Evolutionary conservation across 108 stramenopile species (phyloP).

Genomic region (Cyclotella sp.): DNA sequence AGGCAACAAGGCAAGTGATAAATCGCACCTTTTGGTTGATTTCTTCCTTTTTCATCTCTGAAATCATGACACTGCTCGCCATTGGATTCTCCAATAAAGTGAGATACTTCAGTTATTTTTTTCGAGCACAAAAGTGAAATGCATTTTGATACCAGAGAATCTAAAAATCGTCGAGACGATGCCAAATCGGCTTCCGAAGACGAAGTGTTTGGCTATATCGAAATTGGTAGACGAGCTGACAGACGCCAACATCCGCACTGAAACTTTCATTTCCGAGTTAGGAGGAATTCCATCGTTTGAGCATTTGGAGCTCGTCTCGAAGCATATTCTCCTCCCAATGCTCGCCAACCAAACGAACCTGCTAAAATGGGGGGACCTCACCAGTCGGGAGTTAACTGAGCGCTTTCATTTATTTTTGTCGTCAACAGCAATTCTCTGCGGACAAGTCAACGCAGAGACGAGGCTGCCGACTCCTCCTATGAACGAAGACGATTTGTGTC

Average conservation of each 20-base stretch:
- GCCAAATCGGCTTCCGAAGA: slow-evolving; percentile 59
- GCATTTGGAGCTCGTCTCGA: slow-evolving; percentile 83
- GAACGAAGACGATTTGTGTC: slow-evolving; percentile 41
- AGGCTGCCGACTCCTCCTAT: slow-evolving; percentile 87
- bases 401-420: slow-evolving; percentile 83
- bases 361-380: slow-evolving; percentile 85
- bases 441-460: slow-evolving; percentile 90
- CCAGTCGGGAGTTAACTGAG: slow-evolving; percentile 83
- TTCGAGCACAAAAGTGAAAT: slow-evolving; percentile 31
- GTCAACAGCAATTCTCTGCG: slow-evolving; percentile 83
- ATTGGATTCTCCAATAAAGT: slow-evolving; percentile 24
- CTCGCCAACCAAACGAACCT: slow-evolving; percentile 82
- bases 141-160: slow-evolving; percentile 57
- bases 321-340: slow-evolving; percentile 81
- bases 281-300: slow-evolving; percentile 74
- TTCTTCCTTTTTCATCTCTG: slow-evolving; percentile 34
- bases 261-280: slow-evolving; percentile 65
- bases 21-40: slow-evolving; percentile 11
- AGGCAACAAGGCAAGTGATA: slow-evolving; percentile 64
- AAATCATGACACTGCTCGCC: slow-evolving; percentile 30
- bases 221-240: slow-evolving; percentile 57
- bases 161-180: slow-evolving; percentile 52
- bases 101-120: slow-evolving; percentile 55
- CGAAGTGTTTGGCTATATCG: slow-evolving; percentile 65
- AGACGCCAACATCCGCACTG: slow-evolving; percentile 48